Conservation (phyloP, 2,329 filamentous ascomycete genomes). For the Botrytis elliptica region DNA sequence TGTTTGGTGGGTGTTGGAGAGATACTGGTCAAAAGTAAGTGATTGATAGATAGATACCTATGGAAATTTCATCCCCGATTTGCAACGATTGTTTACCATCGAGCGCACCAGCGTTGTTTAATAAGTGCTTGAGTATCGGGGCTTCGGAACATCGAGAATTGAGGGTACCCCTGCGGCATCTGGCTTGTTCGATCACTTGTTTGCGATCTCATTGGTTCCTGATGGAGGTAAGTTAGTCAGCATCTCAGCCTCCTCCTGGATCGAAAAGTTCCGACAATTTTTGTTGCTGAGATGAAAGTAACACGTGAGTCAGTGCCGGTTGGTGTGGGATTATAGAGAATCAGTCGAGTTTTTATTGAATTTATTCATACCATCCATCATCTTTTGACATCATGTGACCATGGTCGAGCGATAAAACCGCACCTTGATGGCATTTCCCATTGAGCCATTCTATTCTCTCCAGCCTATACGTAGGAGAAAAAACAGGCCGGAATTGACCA, state of each 20-base stretch:
- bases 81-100: slow-evolving; percentile 6
- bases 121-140: background rate
- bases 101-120: background rate
- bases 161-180: background rate
- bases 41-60: background rate
- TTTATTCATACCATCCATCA: background rate
- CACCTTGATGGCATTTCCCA: background rate
- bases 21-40: background rate
- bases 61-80: background rate
- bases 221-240: background rate
- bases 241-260: background rate
- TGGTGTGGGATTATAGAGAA: background rate
- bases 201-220: background rate
- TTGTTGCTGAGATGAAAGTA: background rate
- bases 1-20: background rate
- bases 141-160: background rate
- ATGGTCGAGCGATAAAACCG: background rate
- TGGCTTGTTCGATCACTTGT: background rate
- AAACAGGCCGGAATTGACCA: too few relatives aligned
- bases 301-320: background rate
- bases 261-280: background rate
- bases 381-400: background rate
- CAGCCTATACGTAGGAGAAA: too few relatives aligned
- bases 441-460: background rate
- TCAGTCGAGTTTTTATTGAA: background rate